Evolutionary conservation across 768 basidiomycete species (phyloP).

Genomic region (Crucibulum laeve): DNA sequence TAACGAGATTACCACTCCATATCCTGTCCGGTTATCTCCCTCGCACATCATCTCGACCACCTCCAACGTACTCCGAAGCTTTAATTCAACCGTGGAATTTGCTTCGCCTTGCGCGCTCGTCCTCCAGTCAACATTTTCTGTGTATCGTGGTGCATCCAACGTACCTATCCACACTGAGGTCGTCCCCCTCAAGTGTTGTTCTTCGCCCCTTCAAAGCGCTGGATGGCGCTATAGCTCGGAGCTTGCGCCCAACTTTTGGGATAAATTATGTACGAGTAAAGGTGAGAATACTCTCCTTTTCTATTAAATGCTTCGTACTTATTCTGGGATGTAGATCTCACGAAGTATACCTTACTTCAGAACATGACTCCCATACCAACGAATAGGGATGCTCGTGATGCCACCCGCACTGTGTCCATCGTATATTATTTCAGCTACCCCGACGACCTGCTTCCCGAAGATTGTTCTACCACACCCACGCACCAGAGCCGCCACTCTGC

Average conservation of each 20-base stretch:
- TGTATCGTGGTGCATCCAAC: constrained; percentile 32
- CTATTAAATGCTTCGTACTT: background rate
- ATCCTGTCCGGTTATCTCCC: constrained; percentile 5
- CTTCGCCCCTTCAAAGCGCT: constrained; percentile 16
- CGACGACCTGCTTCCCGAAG: background rate
- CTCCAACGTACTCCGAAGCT: constrained; percentile 23
- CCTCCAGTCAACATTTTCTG: constrained; percentile 38
- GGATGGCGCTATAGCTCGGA: constrained; percentile 37
- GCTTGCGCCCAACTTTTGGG: constrained; percentile 52
- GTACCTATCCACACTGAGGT: constrained; percentile 42
- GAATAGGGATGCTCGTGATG: background rate
- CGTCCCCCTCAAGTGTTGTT: constrained; percentile 20
- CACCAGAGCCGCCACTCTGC: background rate
- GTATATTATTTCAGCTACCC: constrained; percentile 4
- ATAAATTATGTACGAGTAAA: constrained; percentile 34
- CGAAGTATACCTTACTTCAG: constrained; percentile 47
- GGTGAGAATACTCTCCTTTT: constrained; percentile 24
- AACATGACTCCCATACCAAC: constrained; percentile 21
- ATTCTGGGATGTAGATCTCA: constrained; percentile 36
- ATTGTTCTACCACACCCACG: background rate
- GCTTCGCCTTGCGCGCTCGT: constrained; percentile 39
- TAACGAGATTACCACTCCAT: constrained; percentile 11
- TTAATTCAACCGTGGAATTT: constrained; percentile 42
- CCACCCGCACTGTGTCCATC: background rate
- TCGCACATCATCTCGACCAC: background rate